These are phyloP conservation scores for Angomonas deanei DNA, from an alignment of 208 protist species.

Conservation along the genomic window DNA sequence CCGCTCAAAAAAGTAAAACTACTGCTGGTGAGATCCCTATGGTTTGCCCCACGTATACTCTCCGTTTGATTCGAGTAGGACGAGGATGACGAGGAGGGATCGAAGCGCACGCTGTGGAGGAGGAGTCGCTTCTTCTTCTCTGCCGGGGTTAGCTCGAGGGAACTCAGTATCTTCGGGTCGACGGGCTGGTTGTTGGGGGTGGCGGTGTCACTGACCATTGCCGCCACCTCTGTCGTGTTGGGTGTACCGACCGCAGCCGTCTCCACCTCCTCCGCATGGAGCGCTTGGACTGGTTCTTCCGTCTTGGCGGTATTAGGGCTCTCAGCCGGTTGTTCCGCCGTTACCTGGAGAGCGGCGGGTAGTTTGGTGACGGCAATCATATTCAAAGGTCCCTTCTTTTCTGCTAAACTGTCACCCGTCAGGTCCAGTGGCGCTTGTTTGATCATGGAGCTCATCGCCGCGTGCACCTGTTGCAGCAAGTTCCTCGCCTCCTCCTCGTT, in stretches of 20 bases:
- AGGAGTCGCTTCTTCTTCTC: not conserved
- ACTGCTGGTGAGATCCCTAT: too few species aligned
- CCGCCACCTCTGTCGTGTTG: too few species aligned
- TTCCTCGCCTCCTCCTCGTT: not conserved
- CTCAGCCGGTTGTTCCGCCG: too few species aligned
- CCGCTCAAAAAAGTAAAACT: not conserved
- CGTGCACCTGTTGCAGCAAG: not conserved
- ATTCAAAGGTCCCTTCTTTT: not conserved
- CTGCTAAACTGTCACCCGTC: not conserved
- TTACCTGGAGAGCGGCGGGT: not conserved
- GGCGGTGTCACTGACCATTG: too few species aligned
- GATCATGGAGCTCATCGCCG: not conserved
- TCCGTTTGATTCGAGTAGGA: not conserved
- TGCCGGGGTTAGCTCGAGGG: not conserved
- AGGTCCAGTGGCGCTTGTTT: not conserved
- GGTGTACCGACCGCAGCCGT: too few species aligned
- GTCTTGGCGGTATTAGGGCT: too few species aligned
- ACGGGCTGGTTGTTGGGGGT: not conserved
- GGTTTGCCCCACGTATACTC: too few species aligned
- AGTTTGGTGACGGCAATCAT: not conserved
- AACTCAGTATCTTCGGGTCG: not conserved
- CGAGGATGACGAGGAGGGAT: not conserved
- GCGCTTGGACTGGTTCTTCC: too few species aligned
- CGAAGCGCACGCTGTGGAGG: not conserved
- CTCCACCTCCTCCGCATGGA: too few species aligned